These are phyloP conservation scores for Geoglossum cookeanum DNA, from an alignment of 2,329 filamentous ascomycete species.

Conservation along the genomic window DNA sequence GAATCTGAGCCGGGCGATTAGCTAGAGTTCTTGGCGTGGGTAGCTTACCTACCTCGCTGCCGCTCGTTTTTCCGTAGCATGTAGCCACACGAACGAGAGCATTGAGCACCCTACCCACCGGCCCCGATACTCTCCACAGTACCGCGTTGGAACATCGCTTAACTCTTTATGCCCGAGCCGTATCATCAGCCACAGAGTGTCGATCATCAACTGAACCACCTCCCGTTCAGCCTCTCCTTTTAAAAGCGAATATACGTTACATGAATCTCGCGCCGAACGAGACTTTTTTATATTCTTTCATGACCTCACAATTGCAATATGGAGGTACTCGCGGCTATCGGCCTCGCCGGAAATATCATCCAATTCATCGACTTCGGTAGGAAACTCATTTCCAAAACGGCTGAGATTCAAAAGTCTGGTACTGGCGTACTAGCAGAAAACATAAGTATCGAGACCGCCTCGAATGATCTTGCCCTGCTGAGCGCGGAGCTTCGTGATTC, in stretches of 20 bases:
- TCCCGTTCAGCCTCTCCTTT: neutral
- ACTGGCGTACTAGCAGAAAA: slow-evolving; percentile 1
- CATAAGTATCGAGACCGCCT: neutral
- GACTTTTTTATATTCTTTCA: neutral
- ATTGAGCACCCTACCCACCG: too few species aligned
- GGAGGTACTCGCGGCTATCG: slow-evolving; percentile 2
- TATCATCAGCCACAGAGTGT: neutral
- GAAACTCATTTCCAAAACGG: slow-evolving; percentile 3
- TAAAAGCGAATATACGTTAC: neutral
- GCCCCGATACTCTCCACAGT: too few species aligned
- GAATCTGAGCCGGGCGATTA: too few species aligned
- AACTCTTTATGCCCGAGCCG: neutral
- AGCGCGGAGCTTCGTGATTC: neutral
- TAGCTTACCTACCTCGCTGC: too few species aligned
- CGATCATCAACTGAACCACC: neutral
- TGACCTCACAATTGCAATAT: neutral
- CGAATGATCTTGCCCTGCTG: slow-evolving; percentile 2
- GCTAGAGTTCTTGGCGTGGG: too few species aligned
- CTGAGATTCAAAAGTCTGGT: slow-evolving; percentile 2
- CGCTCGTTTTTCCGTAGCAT: too few species aligned
- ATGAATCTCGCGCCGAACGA: neutral
- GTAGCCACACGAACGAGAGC: too few species aligned
- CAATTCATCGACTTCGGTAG: slow-evolving; percentile 5
- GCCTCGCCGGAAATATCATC: slow-evolving; percentile 6
- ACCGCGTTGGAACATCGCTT: neutral